A percentile compares a stretch with the other conserved stretches of the same genome.
Conservation (phyloP, 2,329 filamentous ascomycete genomes). For the Tolypocladium cylindrosporum region DNA sequence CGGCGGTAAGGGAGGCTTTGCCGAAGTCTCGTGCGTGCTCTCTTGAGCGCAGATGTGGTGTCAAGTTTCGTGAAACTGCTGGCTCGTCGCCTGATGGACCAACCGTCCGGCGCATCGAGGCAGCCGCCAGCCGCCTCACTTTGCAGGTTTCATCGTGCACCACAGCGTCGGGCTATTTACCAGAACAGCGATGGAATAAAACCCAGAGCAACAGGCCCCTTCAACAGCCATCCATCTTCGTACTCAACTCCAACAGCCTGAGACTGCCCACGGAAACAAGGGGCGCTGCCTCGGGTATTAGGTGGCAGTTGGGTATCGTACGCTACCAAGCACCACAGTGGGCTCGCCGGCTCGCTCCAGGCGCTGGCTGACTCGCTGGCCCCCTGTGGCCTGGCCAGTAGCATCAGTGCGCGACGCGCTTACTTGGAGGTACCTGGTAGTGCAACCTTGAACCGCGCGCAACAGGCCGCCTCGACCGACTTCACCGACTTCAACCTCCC, state of each 20-base stretch:
- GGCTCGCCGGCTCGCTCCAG: slow-evolving; percentile 3
- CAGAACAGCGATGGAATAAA: neutral
- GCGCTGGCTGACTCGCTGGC: slow-evolving; percentile 18
- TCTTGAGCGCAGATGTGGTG: neutral
- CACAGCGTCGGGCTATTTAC: neutral
- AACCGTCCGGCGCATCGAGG: neutral
- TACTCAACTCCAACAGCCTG: no score
- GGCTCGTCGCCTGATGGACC: neutral
- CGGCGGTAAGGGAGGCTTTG: neutral
- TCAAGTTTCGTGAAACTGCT: neutral
- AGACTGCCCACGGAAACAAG: neutral
- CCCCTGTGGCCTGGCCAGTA: slow-evolving; percentile 17
- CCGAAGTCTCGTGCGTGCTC: neutral
- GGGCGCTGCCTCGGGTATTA: neutral
- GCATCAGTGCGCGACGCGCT: slow-evolving; percentile 23
- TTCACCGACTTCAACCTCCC: neutral
- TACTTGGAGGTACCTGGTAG: slow-evolving; percentile 12
- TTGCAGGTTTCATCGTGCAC: neutral
- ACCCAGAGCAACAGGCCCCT: neutral
- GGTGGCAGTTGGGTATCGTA: neutral
- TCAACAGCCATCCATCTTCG: neutral
- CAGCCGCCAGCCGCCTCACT: neutral
- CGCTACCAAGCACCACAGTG: neutral
- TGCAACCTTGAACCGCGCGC: slow-evolving; percentile 3
- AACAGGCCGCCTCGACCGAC: neutral